A percentile compares a stretch with the other conserved stretches of the same genome.
These are phyloP conservation scores for Phytopythium ostracodes DNA, from an alignment of 352 stramenopile genomes.

Conservation along the genomic window DNA sequence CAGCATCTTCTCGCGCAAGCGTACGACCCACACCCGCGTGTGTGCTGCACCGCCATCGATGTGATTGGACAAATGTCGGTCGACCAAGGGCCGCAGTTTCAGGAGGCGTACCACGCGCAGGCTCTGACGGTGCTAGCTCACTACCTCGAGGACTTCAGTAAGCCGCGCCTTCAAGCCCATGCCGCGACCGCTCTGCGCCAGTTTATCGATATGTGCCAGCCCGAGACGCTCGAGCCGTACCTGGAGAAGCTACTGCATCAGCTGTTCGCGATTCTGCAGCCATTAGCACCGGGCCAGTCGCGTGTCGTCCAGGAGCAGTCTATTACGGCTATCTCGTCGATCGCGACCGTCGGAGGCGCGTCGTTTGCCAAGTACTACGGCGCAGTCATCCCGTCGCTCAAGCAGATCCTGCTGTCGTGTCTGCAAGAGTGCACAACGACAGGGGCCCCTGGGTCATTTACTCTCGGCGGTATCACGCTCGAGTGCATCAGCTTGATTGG, in stretches of 20 bases:
- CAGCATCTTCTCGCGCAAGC: constrained; percentile 62
- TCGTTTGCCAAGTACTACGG: constrained; percentile 74
- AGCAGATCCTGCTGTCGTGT: constrained; percentile 63
- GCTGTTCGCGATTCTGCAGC: constrained; percentile 62
- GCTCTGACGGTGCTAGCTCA: constrained; percentile 57
- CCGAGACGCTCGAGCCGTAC: constrained; percentile 61
- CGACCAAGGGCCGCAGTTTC: constrained; percentile 77
- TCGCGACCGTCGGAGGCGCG: constrained; percentile 57
- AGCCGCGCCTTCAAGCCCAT: constrained; percentile 69
- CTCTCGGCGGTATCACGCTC: constrained; percentile 78
- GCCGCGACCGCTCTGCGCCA: constrained; percentile 70
- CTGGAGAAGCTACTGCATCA: constrained; percentile 68
- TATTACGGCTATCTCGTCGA: constrained; percentile 77
- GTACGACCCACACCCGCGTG: constrained; percentile 64
- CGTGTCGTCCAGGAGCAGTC: constrained; percentile 77
- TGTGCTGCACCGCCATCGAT: constrained; percentile 83
- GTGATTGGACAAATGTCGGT: constrained; percentile 77
- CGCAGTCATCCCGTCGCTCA: constrained; percentile 66
- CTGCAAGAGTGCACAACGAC: constrained; percentile 50
- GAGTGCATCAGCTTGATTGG: constrained; percentile 81
- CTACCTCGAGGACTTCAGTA: constrained; percentile 57
- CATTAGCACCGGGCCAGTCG: constrained; percentile 17
- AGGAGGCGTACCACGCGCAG: constrained; percentile 69
- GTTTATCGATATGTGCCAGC: constrained; percentile 82
- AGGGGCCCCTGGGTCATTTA: constrained; percentile 52